Base-by-base conservation (phyloP, 768 basidiomycete species). In the Agrocybe pediades region DNA sequence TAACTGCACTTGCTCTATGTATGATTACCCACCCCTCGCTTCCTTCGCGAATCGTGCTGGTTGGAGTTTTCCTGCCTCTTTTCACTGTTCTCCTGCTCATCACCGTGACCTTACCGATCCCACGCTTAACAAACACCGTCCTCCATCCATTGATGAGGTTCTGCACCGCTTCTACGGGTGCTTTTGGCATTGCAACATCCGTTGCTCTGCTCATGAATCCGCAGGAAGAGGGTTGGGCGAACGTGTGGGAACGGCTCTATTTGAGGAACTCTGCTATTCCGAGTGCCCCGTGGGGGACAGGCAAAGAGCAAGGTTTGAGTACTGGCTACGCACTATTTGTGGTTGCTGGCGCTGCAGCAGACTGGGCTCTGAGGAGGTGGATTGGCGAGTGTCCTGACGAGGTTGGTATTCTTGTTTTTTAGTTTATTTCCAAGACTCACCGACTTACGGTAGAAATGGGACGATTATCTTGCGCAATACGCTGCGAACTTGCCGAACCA, bases 381-480 rank as follows among this genome's bases (percentile, higher is more conserved):
- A 72, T 85, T 24, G 87, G 86, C 19, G 85, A 86, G 59, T 83
- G 83, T 68, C 87, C 87, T 13, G 86, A 88, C 59, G 78, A 88
- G 79, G 85, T 84, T 54, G 23, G 73, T 66, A 26, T 6, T 39
- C 17, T 51, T 17, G 33, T 24, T 40, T 21, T 46, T n/a, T 11
- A 4, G 27, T 16, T 36, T 15, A 42, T 27, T 48, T 15, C 15
- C 45, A 24, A 40, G 9, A 42, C 41, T 41, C 46, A 54, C 25
- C 17, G 39, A 54, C n/a, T 41, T 42, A 41, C 42, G 48, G 27
- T 49, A 87, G 85, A 85, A 85, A 73, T 90, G 86, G 86, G 85
- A 88, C 58, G 72, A 68, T 19, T 88, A 85, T 55, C 79, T 90
- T 19, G 77, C 84, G 3, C 75, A 80, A 23, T 88, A 86, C 54